These are phyloP conservation scores for Davidsoniella eucalypti DNA, from an alignment of 2,329 filamentous ascomycete genomes.

Conservation along the genomic window DNA sequence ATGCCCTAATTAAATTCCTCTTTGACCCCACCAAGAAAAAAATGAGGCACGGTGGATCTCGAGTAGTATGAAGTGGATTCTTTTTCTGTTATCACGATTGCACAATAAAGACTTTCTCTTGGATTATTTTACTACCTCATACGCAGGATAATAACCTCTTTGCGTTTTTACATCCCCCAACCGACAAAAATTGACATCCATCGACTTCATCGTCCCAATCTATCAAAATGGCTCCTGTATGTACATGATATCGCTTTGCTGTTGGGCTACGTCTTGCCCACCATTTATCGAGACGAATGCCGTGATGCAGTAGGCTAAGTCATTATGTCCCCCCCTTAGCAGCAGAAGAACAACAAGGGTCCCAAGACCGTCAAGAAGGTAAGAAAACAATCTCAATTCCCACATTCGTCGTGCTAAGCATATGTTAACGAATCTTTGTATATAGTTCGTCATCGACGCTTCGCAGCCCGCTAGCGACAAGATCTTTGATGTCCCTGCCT, in stretches of 20 bases:
- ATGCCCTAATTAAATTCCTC: conserved; percentile 2
- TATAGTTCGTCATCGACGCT: conserved; percentile 96
- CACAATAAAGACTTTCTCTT: not conserved
- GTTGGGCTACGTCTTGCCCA: conserved; percentile 45
- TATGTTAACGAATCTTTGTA: not conserved
- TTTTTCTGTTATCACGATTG: no score
- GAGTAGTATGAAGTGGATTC: no score
- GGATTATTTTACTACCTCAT: conserved; percentile 19
- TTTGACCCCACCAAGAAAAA: conserved; percentile 2
- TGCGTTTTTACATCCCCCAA: conserved; percentile 26
- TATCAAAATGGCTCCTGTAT: conserved; percentile 77
- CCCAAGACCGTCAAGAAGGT: conserved; percentile 77
- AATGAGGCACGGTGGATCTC: not conserved
- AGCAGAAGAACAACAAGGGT: conserved; percentile 49
- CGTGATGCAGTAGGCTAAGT: conserved; percentile 90
- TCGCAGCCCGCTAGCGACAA: conserved; percentile 97
- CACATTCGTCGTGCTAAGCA: not conserved
- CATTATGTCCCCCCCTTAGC: conserved; percentile 34
- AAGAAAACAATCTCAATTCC: conserved; percentile 17
- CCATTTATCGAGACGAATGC: conserved; percentile 22
- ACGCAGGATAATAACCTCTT: conserved; percentile 76
- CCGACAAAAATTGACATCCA: conserved; percentile 11
- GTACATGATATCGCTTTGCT: conserved; percentile 79
- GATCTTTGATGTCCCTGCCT: conserved; percentile 98
- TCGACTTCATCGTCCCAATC: conserved; percentile 13